Evolutionary conservation across 106 monocot species (phyloP), one percentile per base, ranked within the genome.

Genomic region (Phalaenopsis aphrodite): DNA sequence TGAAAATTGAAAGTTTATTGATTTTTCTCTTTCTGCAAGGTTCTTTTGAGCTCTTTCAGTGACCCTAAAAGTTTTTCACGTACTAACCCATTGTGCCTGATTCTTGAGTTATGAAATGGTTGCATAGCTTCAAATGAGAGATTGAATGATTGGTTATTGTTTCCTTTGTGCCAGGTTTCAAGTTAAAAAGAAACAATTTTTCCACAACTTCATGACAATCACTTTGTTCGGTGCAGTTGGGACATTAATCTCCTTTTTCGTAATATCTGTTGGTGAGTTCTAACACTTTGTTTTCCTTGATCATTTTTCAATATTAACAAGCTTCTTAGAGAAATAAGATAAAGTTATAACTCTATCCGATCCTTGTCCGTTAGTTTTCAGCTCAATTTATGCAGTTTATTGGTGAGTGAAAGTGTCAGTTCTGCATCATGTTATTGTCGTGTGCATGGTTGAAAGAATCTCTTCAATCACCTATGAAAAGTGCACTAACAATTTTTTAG

Each of bases 161-260:
- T 41, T 19, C 43, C 83, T 74, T 76, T 76, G 30, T 24, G 80
- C n/a, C 92, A 96, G 96, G 82, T 96, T 96, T 78, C 96, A 96
- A 83, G 96, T 96, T 15, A 96, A 96, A 85, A 96, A 96, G 90
- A 96, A 96, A 80, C 91, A 96, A 66, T 96, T 96, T 78, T 96
- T 96, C 82, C 96, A 90, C 80, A 96, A 96, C 82, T 96, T 96
- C 77, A 86, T 94, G 84, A 96, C 96, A n/a, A 96, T 96, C 48
- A 88, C 81, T 56, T 85, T 96, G 56, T 96, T 96, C 83, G 96
- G 93, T 82, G 96, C 90, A 21, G 55, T 94, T 78, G 96, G 96
- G 56, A 96, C 96, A 56, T 78, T 96, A 61, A 94, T 96, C 72
- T 96, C 93, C 71, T 96, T 96, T 80, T 79, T 55, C 83, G 85